Conservation (phyloP, 352 stramenopile genomes). For the Peronospora farinosa region DNA sequence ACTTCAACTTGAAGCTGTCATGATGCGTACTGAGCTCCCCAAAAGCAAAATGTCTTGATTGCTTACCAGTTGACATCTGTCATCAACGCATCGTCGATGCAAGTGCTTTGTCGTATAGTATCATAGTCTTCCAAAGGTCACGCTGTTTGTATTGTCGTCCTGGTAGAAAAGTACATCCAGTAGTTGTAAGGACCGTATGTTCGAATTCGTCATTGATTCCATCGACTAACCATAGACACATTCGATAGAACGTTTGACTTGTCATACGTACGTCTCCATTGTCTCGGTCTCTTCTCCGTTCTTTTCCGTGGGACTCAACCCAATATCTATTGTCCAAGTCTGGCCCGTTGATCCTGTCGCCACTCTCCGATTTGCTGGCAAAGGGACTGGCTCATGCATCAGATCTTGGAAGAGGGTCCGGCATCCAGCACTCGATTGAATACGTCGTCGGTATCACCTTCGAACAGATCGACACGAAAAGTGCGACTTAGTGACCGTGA, state of each 20-base stretch:
- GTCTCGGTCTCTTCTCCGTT: not conserved
- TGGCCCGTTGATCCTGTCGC: slow-evolving; percentile 1
- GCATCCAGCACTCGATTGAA: not conserved
- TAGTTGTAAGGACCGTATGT: too few relatives aligned
- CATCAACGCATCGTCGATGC: too few relatives aligned
- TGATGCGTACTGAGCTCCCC: not conserved
- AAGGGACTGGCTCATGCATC: slow-evolving; percentile 9
- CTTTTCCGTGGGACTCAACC: not conserved
- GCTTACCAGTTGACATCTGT: too few relatives aligned
- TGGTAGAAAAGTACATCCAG: too few relatives aligned
- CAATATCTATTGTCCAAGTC: not conserved
- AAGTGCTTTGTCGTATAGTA: too few relatives aligned
- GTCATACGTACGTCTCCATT: not conserved
- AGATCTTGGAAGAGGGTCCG: slow-evolving; percentile 11
- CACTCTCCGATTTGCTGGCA: slow-evolving; percentile 28
- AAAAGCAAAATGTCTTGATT: slow-evolving; percentile 2
- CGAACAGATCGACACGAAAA: slow-evolving; percentile 16
- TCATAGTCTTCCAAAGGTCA: too few relatives aligned
- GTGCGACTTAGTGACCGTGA: slow-evolving; percentile 26
- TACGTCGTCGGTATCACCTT: slow-evolving; percentile 19
- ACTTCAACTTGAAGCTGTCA: too few relatives aligned
- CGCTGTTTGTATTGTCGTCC: not conserved
- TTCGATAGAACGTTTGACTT: not conserved
- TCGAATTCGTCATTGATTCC: too few relatives aligned
- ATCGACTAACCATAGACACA: too few relatives aligned